Percentiles rank a stretch among this genome's conserved stretches.
phyloP scores from a whole-genome alignment of 768 basidiomycete genomes.

The Clathrus columnatus region DNA sequence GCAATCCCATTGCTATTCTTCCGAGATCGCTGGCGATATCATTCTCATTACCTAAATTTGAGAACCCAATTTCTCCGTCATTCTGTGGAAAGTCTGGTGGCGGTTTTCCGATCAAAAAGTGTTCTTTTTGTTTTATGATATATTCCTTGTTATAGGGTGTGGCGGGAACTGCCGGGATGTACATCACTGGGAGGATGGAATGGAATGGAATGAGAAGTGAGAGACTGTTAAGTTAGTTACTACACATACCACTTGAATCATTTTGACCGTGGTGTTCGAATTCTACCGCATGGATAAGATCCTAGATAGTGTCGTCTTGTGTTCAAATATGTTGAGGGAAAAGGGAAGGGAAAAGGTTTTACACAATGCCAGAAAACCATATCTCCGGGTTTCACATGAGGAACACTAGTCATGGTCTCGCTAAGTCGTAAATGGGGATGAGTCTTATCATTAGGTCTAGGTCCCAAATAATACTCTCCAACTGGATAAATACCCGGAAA shows the following conservation, averaged over 20 bases:
- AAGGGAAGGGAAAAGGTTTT: constrained; percentile 11
- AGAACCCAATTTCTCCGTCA: constrained; percentile 30
- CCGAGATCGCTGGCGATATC: constrained; percentile 30
- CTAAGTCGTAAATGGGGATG: constrained; percentile 64
- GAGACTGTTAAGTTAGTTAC: not conserved
- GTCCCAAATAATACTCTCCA: constrained; percentile 33
- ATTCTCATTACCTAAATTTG: constrained; percentile 30
- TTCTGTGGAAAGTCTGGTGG: constrained; percentile 63
- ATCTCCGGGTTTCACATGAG: constrained; percentile 66
- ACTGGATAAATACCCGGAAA: constrained; percentile 42
- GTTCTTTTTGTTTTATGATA: constrained; percentile 49
- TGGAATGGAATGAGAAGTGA: not conserved
- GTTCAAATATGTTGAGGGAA: not conserved
- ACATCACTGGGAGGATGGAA: constrained; percentile 45
- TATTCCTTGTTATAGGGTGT: constrained; percentile 57
- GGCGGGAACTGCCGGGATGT: constrained; percentile 64
- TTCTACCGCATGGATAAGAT: constrained; percentile 50
- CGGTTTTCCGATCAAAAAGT: constrained; percentile 49
- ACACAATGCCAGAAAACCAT: constrained; percentile 74
- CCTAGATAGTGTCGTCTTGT: constrained; percentile 15
- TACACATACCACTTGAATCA: constrained; percentile 11
- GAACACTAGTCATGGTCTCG: constrained; percentile 55
- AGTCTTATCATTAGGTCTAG: constrained; percentile 37
- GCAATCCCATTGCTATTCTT: constrained; percentile 38
- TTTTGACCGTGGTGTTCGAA: constrained; percentile 38